A percentile compares a stretch with the other conserved stretches of the same genome.
Evolutionary conservation across 2,329 filamentous ascomycete species (phyloP).

Genomic region (Pochonia chlamydosporia): DNA sequence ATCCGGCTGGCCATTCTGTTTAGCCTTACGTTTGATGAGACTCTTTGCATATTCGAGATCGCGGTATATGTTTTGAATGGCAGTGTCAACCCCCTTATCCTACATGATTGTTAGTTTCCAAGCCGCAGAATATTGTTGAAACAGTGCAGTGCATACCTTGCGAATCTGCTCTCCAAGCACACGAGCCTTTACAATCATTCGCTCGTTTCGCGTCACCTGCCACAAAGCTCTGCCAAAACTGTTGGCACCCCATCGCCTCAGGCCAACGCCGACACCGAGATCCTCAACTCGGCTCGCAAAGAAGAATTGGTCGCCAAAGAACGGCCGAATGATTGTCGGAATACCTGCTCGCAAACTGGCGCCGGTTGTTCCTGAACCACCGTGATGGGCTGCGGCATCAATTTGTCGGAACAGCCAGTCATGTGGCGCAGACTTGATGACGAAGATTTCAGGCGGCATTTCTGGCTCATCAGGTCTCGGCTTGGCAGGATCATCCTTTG

Average conservation of each 20-base stretch:
- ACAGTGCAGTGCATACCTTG: slow-evolving; percentile 49
- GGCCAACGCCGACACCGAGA: slow-evolving; percentile 81
- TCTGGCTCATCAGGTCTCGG: slow-evolving; percentile 57
- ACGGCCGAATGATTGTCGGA: slow-evolving; percentile 91
- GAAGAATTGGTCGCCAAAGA: slow-evolving; percentile 98
- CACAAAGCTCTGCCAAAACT: slow-evolving; percentile 81
- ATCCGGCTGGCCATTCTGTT: slow-evolving; percentile 39
- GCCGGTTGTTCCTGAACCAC: slow-evolving; percentile 89
- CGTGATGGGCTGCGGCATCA: slow-evolving; percentile 91
- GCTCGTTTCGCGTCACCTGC: slow-evolving; percentile 83
- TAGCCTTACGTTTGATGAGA: slow-evolving; percentile 63
- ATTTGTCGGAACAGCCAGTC: slow-evolving; percentile 96
- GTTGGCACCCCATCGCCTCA: slow-evolving; percentile 85
- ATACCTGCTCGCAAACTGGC: slow-evolving; percentile 86
- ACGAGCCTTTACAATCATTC: slow-evolving; percentile 84
- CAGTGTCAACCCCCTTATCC: slow-evolving; percentile 86
- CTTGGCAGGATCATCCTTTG: slow-evolving; percentile 35
- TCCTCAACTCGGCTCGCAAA: slow-evolving; percentile 88
- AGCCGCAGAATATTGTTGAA: neutral
- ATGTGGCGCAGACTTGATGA: slow-evolving; percentile 87
- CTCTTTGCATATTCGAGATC: slow-evolving; percentile 90
- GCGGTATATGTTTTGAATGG: slow-evolving; percentile 88
- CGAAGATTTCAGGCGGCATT: slow-evolving; percentile 72
- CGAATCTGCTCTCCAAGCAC: slow-evolving; percentile 82
- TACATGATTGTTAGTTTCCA: slow-evolving; percentile 32